phyloP scores from a whole-genome alignment of 108 stramenopile genomes.

The Skeletonema grethae region DNA sequence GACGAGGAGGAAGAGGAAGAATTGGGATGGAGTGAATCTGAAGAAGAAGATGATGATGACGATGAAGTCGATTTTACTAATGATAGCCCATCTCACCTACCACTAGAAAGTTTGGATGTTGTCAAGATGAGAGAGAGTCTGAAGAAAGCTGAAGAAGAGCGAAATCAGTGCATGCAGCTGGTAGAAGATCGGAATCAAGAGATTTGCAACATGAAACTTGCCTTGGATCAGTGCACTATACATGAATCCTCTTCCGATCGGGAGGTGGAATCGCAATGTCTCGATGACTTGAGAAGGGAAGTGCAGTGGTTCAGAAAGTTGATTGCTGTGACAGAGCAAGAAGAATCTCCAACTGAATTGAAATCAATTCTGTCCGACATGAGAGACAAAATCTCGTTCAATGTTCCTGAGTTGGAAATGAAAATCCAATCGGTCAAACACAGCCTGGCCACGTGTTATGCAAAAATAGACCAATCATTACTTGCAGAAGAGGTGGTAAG shows the following conservation, averaged over 20 bases:
- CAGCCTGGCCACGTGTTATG: background rate
- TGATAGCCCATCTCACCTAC: slow-evolving; percentile 18
- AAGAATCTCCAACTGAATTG: slow-evolving; percentile 1
- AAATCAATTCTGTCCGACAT: slow-evolving; percentile 6
- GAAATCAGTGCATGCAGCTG: slow-evolving; percentile 33
- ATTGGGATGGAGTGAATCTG: slow-evolving; percentile 11
- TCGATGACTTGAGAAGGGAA: slow-evolving; percentile 11
- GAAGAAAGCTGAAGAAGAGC: slow-evolving; percentile 33
- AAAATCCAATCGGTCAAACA: slow-evolving; percentile 12
- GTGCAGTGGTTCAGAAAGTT: slow-evolving; percentile 19
- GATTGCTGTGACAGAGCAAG: slow-evolving; percentile 5
- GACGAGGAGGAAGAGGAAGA: slow-evolving; percentile 1
- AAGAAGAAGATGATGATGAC: slow-evolving; percentile 21
- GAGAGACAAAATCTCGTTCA: background rate
- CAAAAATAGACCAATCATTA: background rate
- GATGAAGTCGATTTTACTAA: slow-evolving; percentile 12
- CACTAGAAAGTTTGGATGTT: slow-evolving; percentile 45
- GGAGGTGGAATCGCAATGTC: background rate
- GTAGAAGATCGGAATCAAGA: slow-evolving; percentile 47
- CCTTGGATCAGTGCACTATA: slow-evolving; percentile 1
- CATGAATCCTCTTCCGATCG: background rate
- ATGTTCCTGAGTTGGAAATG: slow-evolving; percentile 7
- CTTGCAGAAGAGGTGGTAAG: slow-evolving; percentile 7
- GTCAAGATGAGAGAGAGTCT: slow-evolving; percentile 33
- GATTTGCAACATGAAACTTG: slow-evolving; percentile 27